Base-by-base conservation (phyloP, 208 protist species). In the Perkinsela sp. region DNA sequence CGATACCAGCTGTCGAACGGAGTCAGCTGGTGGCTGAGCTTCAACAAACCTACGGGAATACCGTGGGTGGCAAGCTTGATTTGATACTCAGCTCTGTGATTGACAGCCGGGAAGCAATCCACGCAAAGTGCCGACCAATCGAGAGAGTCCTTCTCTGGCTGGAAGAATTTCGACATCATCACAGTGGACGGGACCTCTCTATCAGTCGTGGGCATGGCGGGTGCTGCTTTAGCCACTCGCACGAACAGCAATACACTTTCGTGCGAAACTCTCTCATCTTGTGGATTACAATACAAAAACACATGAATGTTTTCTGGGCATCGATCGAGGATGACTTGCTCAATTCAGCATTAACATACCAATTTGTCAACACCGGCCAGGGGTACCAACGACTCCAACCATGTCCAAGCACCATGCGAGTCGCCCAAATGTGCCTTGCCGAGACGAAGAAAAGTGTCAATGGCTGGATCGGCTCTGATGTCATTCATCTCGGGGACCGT, bases 401-500 rank as follows among this genome's bases (percentile, higher is more conserved):
- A 0, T 84, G 87, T 1, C 92, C 90, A 30, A 78, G 75, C 40
- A 93, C 90, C 67, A 82, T 83, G 70, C 68, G 66, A 0, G 72
- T 75, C 28, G 96, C 96, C 90, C 72, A 78, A n/a, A 32, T 67
- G 0, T 77, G 87, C 29, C 76, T 97, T 2, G 73, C 67, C 48
- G 68, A 85, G 30, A 79, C 87, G 22, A 80, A 96, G 71, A 32
- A 74, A 31, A 68, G 77, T 30, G 76, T 94, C 67, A 85, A 85
- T 32, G 78, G 83, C 28, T 97, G 93, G 93, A 80, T 98, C 1
- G 94, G 94, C 2, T 94, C 90, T 40, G 90, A 86, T 65, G 93
- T 97, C 0, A 91, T 98, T 67, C 95, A 98, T 72, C 74, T 97
- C 28, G 94, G 95, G 68, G 95, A 98, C 74, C 77, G 84, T 48